Conservation (phyloP, 495 filamentous ascomycete species). For the Hypoxylon trugodes region DNA sequence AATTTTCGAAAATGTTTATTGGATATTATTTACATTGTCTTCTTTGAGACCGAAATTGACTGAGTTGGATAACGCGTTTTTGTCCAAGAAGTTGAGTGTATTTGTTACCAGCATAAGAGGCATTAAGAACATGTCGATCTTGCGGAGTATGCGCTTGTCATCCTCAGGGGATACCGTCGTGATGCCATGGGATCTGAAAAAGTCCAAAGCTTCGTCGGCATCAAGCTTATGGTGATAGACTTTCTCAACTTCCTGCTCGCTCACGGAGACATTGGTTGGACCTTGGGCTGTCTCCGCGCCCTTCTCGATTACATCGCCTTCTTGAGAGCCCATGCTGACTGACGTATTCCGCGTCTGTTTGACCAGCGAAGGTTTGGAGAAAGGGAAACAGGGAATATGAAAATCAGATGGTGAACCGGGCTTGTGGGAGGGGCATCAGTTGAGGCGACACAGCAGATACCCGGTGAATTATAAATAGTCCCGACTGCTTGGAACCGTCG, state of each 20-base stretch:
- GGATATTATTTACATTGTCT: not conserved
- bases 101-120: constrained; percentile 12
- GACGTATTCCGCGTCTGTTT: too few species aligned
- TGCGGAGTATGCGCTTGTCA: constrained; percentile 19
- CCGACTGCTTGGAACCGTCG: too few species aligned
- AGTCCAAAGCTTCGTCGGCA: constrained; percentile 4
- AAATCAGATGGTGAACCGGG: too few species aligned
- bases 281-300: not conserved
- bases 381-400: too few species aligned
- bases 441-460: too few species aligned
- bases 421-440: too few species aligned
- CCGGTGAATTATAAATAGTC: too few species aligned
- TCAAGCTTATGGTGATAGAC: not conserved
- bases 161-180: constrained; percentile 3
- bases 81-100: constrained; percentile 17
- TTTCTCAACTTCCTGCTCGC: constrained; percentile 1
- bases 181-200: constrained; percentile 2
- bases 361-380: too few species aligned
- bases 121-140: constrained; percentile 20
- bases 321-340: not conserved
- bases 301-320: not conserved
- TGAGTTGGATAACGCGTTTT: constrained; percentile 15
- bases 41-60: constrained; percentile 13
- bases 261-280: not conserved
- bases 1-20: too few species aligned